A percentile compares a stretch with the other conserved stretches of the same genome.
These are phyloP conservation scores for Gremmenia infestans DNA, from an alignment of 2,329 filamentous ascomycete genomes.

Conservation along the genomic window DNA sequence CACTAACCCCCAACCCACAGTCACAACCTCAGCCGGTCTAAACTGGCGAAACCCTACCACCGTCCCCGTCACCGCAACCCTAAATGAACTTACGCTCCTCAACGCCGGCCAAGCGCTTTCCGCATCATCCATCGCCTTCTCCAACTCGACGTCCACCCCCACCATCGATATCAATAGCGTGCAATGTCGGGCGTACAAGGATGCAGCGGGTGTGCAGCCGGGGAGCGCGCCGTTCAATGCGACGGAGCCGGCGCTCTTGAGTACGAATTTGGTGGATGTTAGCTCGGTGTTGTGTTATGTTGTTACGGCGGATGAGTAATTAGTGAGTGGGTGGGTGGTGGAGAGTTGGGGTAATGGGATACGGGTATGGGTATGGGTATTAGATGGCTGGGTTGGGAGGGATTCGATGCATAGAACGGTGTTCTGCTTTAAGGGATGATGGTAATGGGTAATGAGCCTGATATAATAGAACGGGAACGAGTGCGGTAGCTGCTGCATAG, in stretches of 20 bases:
- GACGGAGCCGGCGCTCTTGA: not conserved
- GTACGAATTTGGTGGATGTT: slow-evolving; percentile 4
- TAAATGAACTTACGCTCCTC: not conserved
- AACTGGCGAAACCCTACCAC: not conserved
- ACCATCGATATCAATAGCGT: not conserved
- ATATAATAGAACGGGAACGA: no score
- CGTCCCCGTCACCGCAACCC: not conserved
- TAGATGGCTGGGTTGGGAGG: no score
- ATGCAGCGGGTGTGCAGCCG: not conserved
- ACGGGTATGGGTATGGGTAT: no score
- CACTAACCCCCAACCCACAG: not conserved
- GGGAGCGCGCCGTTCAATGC: slow-evolving; percentile 4
- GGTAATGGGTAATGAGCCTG: no score
- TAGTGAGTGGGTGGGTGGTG: not conserved
- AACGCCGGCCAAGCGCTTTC: not conserved
- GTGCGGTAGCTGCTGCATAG: no score
- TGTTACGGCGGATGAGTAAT: not conserved
- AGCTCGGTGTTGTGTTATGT: slow-evolving; percentile 7
- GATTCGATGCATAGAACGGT: no score
- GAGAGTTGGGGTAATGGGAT: no score
- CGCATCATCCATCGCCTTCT: not conserved
- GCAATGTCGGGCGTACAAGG: slow-evolving; percentile 6
- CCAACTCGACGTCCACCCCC: not conserved
- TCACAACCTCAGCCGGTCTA: not conserved
- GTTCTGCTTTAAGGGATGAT: no score